phyloP scores from a whole-genome alignment of 805 yeast species.

The Saturnispora besseyi region DNA sequence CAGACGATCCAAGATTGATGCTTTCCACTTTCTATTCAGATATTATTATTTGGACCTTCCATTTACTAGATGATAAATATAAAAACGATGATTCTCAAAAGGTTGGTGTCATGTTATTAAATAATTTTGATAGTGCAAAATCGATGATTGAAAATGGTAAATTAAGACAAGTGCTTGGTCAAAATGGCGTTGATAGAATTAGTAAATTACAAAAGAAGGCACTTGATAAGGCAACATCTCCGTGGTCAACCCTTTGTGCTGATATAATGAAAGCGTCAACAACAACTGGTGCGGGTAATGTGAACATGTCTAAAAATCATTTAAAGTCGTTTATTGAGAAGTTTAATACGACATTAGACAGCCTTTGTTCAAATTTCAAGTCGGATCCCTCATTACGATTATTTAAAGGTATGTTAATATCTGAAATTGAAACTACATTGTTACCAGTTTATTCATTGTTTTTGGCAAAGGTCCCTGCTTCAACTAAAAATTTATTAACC shows the following conservation, averaged over 20 bases:
- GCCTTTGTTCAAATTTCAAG: constrained; percentile 56
- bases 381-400: constrained; percentile 29
- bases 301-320: constrained; percentile 61
- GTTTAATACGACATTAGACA: constrained; percentile 80
- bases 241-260: constrained; percentile 76
- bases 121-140: constrained; percentile 67
- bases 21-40: constrained; percentile 67
- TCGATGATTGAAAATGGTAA: constrained; percentile 46
- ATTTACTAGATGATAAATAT: constrained; percentile 54
- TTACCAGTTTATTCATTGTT: constrained; percentile 80
- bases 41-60: constrained; percentile 62
- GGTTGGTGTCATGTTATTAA: constrained; percentile 63
- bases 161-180: constrained; percentile 45
- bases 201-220: constrained; percentile 66
- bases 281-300: constrained; percentile 39
- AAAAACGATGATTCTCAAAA: constrained; percentile 34
- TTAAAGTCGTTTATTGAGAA: constrained; percentile 49
- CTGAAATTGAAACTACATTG: constrained; percentile 64
- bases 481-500: constrained; percentile 49
- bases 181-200: constrained; percentile 51
- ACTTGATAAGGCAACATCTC: constrained; percentile 57
- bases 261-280: constrained; percentile 74
- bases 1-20: constrained; percentile 39
- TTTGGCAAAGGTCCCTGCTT: constrained; percentile 61
- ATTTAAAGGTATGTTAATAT: constrained; percentile 52